Base-by-base conservation (phyloP, 2,329 filamentous ascomycete genomes). In the Hirsutella thompsonii region DNA sequence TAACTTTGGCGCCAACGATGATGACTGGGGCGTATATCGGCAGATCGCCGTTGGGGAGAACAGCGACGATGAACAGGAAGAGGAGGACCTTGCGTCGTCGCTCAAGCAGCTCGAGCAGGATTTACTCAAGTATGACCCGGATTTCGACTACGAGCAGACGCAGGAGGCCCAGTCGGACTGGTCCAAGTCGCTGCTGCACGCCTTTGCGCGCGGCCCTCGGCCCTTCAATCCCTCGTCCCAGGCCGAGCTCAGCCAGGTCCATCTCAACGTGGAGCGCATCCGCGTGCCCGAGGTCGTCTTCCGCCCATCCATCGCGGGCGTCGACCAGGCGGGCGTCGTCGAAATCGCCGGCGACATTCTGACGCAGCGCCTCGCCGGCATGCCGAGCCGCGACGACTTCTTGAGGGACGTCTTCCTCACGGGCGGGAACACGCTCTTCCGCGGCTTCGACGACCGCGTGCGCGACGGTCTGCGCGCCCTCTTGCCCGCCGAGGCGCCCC, bases 1-100 rank as follows among this genome's bases (percentile, higher is more conserved):
- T 57, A 88, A 86, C 45, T 98, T 98, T 56, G 92, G 92, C 42
- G 89, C 89, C 38, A 90, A 98, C 59, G 92, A 98, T 55, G 89
- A 93, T 43, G 92, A 98, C 60, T 98, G 92, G 92, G 87, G 87
- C 43, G 87, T 98, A 13, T 98, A 98, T 62, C 81, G 92, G 40
- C 86, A 86, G 33, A 93, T 96, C 43, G 85, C 87, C 2, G 87
- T 84, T 1, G 88, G 87, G 39, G 82, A 83, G 8, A 72, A 72
- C 50, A 86, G 83, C 55, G 86, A 92, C 46, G 89, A 95, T 49
- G 84, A 90, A 52, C 88, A 94, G 39, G 89, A 94, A 56, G 90
- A 96, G 56, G 85, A 90, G 59, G 90, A 96, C 53, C 73, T 94
- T 0, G 74, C 76, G 43, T 76, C 72, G 5, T 75, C 72, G 43